Evolutionary conservation across 1,139 yeast genomes (phyloP).

Genomic region (Geotrichum citri-aurantii): DNA sequence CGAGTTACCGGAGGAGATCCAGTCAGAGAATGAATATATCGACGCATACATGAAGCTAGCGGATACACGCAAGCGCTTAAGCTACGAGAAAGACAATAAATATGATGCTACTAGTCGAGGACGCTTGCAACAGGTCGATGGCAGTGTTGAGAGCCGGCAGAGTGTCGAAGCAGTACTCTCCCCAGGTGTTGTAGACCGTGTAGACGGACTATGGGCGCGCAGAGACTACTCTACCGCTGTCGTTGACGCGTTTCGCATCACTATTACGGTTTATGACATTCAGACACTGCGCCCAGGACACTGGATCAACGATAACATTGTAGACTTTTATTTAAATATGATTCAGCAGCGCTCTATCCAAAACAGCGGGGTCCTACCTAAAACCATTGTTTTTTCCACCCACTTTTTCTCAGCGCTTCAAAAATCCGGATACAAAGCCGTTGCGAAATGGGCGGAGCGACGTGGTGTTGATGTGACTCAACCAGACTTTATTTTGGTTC

Average conservation of each 20-base stretch:
- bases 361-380: slow-evolving; percentile 30
- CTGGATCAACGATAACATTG: slow-evolving; percentile 89
- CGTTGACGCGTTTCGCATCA: slow-evolving; percentile 48
- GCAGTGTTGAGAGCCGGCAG: not conserved
- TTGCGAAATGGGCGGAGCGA: slow-evolving; percentile 83
- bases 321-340: slow-evolving; percentile 70
- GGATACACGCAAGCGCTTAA: not conserved
- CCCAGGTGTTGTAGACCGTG: not conserved
- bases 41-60: not conserved
- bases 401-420: slow-evolving; percentile 74
- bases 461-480: slow-evolving; percentile 63
- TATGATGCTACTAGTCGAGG: not conserved
- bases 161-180: not conserved
- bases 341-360: slow-evolving; percentile 43
- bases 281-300: slow-evolving; percentile 60
- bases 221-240: slow-evolving; percentile 27
- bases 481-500: slow-evolving; percentile 64
- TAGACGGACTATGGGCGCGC: not conserved
- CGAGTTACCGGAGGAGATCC: not conserved
- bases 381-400: slow-evolving; percentile 71
- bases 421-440: slow-evolving; percentile 66
- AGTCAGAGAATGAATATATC: not conserved
- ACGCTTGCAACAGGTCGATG: not conserved
- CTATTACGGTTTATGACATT: slow-evolving; percentile 60
- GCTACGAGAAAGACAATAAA: not conserved